phyloP scores from a whole-genome alignment of 768 basidiomycete genomes.

The Calocera cornea region DNA sequence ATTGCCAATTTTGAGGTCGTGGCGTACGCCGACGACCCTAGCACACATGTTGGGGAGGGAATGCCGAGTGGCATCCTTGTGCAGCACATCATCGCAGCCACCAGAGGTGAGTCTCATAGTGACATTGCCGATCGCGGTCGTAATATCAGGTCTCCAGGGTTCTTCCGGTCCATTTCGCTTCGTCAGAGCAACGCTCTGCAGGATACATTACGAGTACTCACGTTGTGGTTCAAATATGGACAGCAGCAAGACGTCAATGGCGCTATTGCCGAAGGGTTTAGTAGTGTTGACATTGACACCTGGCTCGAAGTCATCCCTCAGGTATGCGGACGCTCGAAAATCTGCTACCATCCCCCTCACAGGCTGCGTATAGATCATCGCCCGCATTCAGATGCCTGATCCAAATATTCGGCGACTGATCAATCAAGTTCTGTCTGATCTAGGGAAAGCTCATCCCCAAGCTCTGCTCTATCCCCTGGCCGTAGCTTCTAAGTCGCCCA shows the following conservation, averaged over 20 bases:
- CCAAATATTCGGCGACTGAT: constrained; percentile 77
- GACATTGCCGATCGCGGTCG: background rate
- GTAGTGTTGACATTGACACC: constrained; percentile 84
- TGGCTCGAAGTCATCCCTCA: constrained; percentile 99
- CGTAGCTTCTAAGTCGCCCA: constrained; percentile 93
- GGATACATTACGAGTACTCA: constrained; percentile 82
- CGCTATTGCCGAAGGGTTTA: constrained; percentile 77
- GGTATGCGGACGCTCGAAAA: too few relatives aligned
- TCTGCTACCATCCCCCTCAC: too few relatives aligned
- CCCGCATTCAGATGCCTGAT: constrained; percentile 91
- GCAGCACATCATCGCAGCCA: constrained; percentile 78
- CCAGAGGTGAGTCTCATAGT: constrained; percentile 48
- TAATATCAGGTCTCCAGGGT: constrained; percentile 38
- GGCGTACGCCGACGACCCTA: constrained; percentile 56
- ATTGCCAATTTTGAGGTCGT: constrained; percentile 93
- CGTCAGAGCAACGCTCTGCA: constrained; percentile 84
- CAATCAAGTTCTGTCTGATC: constrained; percentile 72
- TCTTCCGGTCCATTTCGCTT: constrained; percentile 88
- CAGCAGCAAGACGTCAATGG: constrained; percentile 77
- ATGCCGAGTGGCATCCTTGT: constrained; percentile 51
- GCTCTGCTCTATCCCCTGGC: constrained; percentile 91
- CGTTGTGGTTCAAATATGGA: constrained; percentile 97
- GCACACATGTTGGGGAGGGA: constrained; percentile 41
- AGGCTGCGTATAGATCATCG: constrained; percentile 69
- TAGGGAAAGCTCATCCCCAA: constrained; percentile 94